Base-by-base conservation (phyloP, 208 protist genomes). In the Eutreptiella sp. region DNA sequence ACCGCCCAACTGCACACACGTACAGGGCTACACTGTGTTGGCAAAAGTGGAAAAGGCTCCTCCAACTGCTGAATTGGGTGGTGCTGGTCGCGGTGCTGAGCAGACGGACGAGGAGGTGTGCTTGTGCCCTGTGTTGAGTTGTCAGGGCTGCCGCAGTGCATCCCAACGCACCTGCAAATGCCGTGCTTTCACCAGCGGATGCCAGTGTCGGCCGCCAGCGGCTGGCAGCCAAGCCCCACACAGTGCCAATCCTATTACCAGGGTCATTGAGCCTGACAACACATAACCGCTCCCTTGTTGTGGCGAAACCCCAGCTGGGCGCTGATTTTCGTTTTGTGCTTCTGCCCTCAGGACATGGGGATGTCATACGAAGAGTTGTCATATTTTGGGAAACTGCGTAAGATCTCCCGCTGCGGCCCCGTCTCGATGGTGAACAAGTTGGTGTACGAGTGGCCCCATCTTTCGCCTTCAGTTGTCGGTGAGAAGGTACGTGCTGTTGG, bases 271-370 rank as follows among this genome's bases (percentile, higher is more conserved):
- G 11, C 47, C 19, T 46, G 19, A 16, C 11, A 58, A n/a, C 19
- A 14, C 34, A 39, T 11, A 34, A 46, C n/a, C 11, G 11, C 11
- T 58, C 32, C 47, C 47, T 39, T 50, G n/a, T 26, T 11, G 14
- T 14, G 14, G 14, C 32, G 46, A n/a, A 63, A 65, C n/a, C 38
- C 2, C 71, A 77, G 43, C 38, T 38, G 1, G 64, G 72, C 47
- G 81, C 85, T 53, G 65, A n/a, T n/a, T n/a, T n/a, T n/a, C n/a
- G n/a, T n/a, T n/a, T n/a, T n/a, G n/a, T n/a, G n/a, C n/a, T n/a
- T n/a, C n/a, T n/a, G n/a, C n/a, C n/a, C n/a, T n/a, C n/a, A 32
- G 5, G 84, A 90, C 47, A 90, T 90, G 84, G 84, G 84, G 31
- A 89, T 90, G 83, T 78, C 79, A 0, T 90, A 90, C 58, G 79